phyloP scores from a whole-genome alignment of 306 rosid species.

The Fagus crenata region DNA sequence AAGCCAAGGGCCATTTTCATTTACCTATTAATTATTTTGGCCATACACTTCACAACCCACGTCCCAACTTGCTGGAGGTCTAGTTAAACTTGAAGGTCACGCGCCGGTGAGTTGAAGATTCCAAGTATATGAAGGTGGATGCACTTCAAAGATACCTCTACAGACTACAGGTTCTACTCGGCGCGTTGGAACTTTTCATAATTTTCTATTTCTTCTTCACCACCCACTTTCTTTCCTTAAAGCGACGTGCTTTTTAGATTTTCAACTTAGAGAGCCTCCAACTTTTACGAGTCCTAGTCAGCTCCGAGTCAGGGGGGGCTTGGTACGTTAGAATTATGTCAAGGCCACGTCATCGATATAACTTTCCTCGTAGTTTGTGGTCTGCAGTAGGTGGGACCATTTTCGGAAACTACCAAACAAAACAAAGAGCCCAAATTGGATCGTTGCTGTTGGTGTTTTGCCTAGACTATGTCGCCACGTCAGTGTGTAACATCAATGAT shows the following conservation, averaged over 20 bases:
- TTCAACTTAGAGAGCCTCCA: too few species aligned
- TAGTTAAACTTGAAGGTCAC: not conserved
- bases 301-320: constrained; percentile 15
- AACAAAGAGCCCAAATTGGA: not conserved
- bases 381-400: not conserved
- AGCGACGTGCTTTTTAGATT: too few species aligned
- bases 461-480: constrained; percentile 10
- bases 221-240: not conserved
- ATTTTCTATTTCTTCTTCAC: too few species aligned
- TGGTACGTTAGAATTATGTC: not conserved
- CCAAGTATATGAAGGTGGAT: not conserved
- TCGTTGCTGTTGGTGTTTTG: not conserved
- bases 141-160: not conserved
- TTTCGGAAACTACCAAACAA: too few species aligned
- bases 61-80: constrained; percentile 12
- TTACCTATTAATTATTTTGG: too few species aligned
- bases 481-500: constrained; percentile 7
- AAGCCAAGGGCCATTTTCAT: too few species aligned
- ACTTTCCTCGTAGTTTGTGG: not conserved
- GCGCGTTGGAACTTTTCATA: too few species aligned
- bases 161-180: too few species aligned
- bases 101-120: not conserved
- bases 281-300: constrained; percentile 10
- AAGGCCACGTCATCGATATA: not conserved
- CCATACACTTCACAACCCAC: not conserved